Evolutionary conservation across 805 yeast genomes (phyloP).

Genomic region (Suhomyces pyralidae): DNA sequence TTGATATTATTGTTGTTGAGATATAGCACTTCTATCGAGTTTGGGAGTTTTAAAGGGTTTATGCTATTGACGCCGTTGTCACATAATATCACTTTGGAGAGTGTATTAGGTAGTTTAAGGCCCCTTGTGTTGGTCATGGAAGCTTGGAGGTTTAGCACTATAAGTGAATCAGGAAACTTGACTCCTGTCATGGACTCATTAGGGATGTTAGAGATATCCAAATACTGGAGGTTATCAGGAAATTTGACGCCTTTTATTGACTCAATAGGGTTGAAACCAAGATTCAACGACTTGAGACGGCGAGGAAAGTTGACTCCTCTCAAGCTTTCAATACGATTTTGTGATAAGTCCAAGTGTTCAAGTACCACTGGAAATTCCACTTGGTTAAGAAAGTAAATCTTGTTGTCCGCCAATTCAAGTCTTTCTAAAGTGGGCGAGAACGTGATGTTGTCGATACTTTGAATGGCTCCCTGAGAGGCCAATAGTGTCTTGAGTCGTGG

Average conservation of each 20-base stretch:
- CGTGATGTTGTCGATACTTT: conserved; percentile 33
- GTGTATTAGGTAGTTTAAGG: conserved; percentile 33
- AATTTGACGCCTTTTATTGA: conserved; percentile 39
- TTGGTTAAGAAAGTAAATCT: conserved; percentile 36
- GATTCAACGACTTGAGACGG: conserved; percentile 24
- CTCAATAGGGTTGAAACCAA: conserved; percentile 42
- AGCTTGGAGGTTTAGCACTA: conserved; percentile 37
- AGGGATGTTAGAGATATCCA: conserved; percentile 42
- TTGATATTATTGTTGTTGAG: conserved; percentile 41
- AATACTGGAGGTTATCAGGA: conserved; percentile 34
- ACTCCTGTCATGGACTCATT: conserved; percentile 47
- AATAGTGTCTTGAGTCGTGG: conserved; percentile 24
- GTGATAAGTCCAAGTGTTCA: conserved; percentile 32
- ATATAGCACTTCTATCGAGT: conserved; percentile 35
- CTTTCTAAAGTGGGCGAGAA: conserved; percentile 33
- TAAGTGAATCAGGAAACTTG: conserved; percentile 41
- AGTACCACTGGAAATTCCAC: conserved; percentile 36
- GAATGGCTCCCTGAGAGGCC: conserved; percentile 34
- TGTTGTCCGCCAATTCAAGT: conserved; percentile 35
- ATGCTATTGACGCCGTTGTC: conserved; percentile 44
- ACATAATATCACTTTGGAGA: conserved; percentile 31
- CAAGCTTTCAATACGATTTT: conserved; percentile 38
- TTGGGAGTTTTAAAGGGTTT: conserved; percentile 43
- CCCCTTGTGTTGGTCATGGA: conserved; percentile 47
- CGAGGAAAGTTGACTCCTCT: conserved; percentile 38